Evolutionary conservation across 306 rosid genomes (phyloP).

Genomic region (Vigna radiata): DNA sequence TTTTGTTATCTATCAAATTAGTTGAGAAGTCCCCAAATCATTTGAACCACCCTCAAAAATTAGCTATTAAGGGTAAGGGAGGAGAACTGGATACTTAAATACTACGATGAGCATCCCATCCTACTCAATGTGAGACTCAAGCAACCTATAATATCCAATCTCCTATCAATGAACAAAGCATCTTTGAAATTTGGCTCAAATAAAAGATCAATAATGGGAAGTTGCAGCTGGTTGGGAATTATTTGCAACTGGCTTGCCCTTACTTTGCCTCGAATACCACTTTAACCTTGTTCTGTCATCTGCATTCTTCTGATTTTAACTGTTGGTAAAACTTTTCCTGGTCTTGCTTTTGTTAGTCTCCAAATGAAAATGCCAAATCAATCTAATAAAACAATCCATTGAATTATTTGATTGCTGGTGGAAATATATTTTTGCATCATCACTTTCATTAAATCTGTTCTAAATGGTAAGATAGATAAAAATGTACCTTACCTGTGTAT

Average conservation of each 20-base stretch:
- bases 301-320: conserved; percentile 9
- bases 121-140: too few relatives aligned
- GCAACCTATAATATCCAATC: too few relatives aligned
- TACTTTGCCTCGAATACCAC: conserved; percentile 22
- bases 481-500: too few relatives aligned
- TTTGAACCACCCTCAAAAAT: too few relatives aligned
- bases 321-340: conserved; percentile 23
- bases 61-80: too few relatives aligned
- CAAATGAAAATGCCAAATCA: conserved; percentile 13
- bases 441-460: not conserved
- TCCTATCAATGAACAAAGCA: not conserved
- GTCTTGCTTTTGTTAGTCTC: conserved; percentile 32
- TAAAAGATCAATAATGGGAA: not conserved
- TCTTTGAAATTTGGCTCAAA: not conserved
- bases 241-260: conserved; percentile 31
- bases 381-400: conserved; percentile 20
- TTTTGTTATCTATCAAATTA: too few relatives aligned
- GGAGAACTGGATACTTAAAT: too few relatives aligned
- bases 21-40: too few relatives aligned
- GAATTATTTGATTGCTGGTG: conserved; percentile 20
- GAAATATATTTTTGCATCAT: conserved; percentile 20
- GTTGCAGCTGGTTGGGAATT: not conserved
- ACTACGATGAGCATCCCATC: too few relatives aligned
- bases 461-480: too few relatives aligned
- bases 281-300: conserved; percentile 38